Evolutionary conservation across 805 yeast species (phyloP), one percentile per base, ranked within the genome.

Genomic region (Yarrowia hollandica): DNA sequence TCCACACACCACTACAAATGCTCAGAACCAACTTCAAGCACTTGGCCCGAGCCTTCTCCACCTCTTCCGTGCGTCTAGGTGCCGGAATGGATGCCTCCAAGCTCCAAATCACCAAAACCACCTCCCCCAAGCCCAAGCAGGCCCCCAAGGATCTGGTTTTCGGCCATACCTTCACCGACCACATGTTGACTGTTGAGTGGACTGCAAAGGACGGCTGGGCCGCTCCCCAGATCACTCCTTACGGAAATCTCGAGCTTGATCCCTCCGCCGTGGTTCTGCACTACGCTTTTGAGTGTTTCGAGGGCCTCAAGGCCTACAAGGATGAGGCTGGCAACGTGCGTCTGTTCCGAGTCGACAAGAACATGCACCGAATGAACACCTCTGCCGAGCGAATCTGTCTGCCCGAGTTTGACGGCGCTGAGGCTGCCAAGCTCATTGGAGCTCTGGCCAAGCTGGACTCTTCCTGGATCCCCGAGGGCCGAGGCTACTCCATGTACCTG

Each of bases 201-300:
- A 81, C 82, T 61, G 76, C 77, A 26, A 77, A 78, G 59, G 69
- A 74, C 3, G 98, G 98, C 54, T 92, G 99, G 99, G 86, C 77
- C 10, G 74, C 81, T n/a, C 98, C 99, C 42, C 82, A 81, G 70
- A 91, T 92, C 72, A 81, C 82, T 64, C 97, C 98, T 21, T 90
- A 88, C 71, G 91, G 85, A 56, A 82, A 82, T 54, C 75, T 92
- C 58, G 67, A 77, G 15, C 73, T 92, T 61, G 97, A 91, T 69
- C 99, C 99, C 23, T 84, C 96, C 18, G 76, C 94, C 16, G 82
- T 88, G 71, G 98, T 91, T 30, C 84, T 92, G 76, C 99, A 92
- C 77, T 92, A 92, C 69, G 92, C 96, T 4, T 92, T 94, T 69
- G 96, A 90, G 74, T 81, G 92, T 62, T 94, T 92, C 66, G 99